Base-by-base conservation (phyloP, 164 flowering plant species). In the Malania oleifera region DNA sequence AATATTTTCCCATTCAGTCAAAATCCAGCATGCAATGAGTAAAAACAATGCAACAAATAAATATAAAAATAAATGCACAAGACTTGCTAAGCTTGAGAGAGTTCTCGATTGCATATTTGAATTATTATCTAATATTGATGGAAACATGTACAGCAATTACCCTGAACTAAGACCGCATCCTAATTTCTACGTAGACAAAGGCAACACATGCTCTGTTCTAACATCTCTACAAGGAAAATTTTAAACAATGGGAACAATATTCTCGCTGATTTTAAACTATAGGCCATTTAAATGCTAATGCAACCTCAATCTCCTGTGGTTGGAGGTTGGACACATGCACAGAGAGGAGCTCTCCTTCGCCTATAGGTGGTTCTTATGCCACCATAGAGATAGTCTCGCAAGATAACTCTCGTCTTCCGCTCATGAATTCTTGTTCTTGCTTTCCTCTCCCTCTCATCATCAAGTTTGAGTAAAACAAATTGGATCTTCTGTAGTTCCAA, bases 401-500 rank as follows among this genome's bases (percentile, higher is more conserved):
- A 61, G 0, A 73, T 64, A 45, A 84, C 77, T 54, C 82, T 75
- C 27, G 73, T 52, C 40, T 62, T 80, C 14, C 71, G 46, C 37
- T 82, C 83, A 1, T 65, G 31, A n/a, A 69, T 37, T 57, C 57
- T 64, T 13, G 63, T 53, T 57, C 54, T 74, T 3, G 59, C 82
- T 47, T 55, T 71, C 57, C 60, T 64, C 61, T 73, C 70, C 15
- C 60, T 80, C 28, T 65, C 80, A 56, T 64, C 81, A 34, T 80
- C 87, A n/a, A 82, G 75, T 57, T 82, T 85, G 72, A 76, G 66
- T 31, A 85, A 31, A 9, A 80, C 72, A 63, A 75, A 80, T 70
- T 82, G 85, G 52, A 85, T 31, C 57, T 70, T 80, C 70, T 82
- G 86, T 55, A 85, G 69, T 64, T 85, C 91, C 61, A 85, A 44